Evolutionary conservation across 345 rosid genomes (phyloP).

Genomic region (Stellera chamaejasme): DNA sequence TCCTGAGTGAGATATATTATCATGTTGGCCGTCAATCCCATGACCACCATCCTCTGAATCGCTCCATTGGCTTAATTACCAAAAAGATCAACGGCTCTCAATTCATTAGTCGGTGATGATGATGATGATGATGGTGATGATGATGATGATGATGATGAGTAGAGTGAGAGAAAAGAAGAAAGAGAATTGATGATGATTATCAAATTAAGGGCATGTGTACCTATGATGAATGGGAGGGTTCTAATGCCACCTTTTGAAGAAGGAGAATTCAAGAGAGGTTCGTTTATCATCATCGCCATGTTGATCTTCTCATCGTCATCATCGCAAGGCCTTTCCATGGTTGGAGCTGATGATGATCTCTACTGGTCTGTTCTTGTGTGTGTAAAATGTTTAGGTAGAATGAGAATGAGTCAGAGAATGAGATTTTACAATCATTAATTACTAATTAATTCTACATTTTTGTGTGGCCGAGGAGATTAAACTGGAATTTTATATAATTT

Average conservation of each 20-base stretch:
- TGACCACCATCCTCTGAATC: conserved; percentile 48
- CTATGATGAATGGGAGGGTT: conserved; percentile 54
- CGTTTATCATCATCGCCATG: conserved; percentile 13
- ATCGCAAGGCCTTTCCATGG: conserved; percentile 9
- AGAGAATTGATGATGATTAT: background rate
- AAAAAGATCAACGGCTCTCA: background rate
- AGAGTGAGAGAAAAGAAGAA: background rate
- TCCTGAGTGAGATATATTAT: conserved; percentile 45
- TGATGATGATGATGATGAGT: background rate
- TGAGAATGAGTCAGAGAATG: too few species aligned
- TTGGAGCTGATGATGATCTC: too few species aligned
- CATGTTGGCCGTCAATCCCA: conserved; percentile 51
- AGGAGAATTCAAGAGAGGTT: conserved; percentile 22
- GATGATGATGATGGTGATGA: background rate
- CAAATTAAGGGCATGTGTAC: conserved; percentile 17
- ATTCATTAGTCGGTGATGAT: too few species aligned
- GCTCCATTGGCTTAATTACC: conserved; percentile 42
- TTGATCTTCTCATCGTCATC: conserved; percentile 9
- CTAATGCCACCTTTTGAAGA: conserved; percentile 32
- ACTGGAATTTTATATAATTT: too few species aligned
- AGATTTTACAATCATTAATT: too few species aligned
- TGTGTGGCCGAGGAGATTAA: too few species aligned
- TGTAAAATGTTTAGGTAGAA: too few species aligned
- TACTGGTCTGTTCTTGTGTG: too few species aligned
- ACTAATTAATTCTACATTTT: too few species aligned